Base-by-base conservation (phyloP, 257 asterid species). In the Forsythia viridissima region DNA sequence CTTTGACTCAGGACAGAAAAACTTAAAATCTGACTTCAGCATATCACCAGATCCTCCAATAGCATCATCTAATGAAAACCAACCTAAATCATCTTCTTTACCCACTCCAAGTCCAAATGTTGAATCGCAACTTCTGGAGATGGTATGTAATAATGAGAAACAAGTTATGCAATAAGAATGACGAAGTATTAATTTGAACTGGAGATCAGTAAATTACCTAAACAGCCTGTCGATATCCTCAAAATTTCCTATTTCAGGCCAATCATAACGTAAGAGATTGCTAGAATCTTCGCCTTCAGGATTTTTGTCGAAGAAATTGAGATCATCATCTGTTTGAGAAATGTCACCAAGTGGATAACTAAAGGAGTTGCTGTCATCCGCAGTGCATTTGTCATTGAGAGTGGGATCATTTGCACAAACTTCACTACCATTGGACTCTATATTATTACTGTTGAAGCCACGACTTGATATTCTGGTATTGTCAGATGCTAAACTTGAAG, bases 211-310 rank as follows among this genome's bases (percentile, higher is more conserved):
- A 59, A 24, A 78, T 85, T 92, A 93, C 98, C 97, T 88, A 82
- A 95, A 91, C 89, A 93, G 90, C 89, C 87, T 85, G 84, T 93
- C 97, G 68, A 92, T 92, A 73, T 92, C 98, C 76, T 92, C 99
- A 75, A 95, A 95, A 84, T 90, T 92, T 77, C 88, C 96, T 75
- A 93, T 88, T 72, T 93, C 97, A 72, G 97, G 89, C 97, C 97
- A 95, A 80, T 82, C 86, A 81, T 86, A 91, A 82, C 82, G 86
- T 72, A 89, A 81, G 75, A 89, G 82, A 77, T 92, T 96, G 68
- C 84, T 84, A 38, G 96, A 84, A 85, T 91, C 91, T 88, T 87
- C 91, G 68, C 67, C 89, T 55, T 81, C 93, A 0, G 77, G 77
- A 77, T 85, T 84, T 42, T 72, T 72, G 77, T 81, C 92, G 77